Percentiles rank a stretch among this genome's conserved stretches.
Conservation (phyloP, 306 rosid genomes). For the Delonix regia region DNA sequence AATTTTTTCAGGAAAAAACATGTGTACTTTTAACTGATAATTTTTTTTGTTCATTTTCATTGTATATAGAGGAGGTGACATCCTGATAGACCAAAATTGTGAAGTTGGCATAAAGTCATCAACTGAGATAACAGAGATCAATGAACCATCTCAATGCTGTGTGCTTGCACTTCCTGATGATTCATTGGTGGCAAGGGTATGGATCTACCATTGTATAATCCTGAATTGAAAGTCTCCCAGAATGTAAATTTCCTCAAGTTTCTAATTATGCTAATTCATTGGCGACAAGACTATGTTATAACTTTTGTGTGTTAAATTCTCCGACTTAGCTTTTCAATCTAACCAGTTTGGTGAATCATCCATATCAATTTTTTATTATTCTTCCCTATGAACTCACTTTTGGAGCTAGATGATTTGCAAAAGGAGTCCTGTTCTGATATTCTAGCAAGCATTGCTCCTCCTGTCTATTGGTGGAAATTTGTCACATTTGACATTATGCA, state of each 20-base stretch:
- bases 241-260: not conserved
- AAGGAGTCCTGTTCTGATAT: not conserved
- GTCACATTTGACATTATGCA: not conserved
- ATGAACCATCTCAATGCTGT: slow-evolving; percentile 24
- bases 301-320: not conserved
- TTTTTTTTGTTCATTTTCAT: not conserved
- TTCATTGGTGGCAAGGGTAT: slow-evolving; percentile 11
- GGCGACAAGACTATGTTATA: not conserved
- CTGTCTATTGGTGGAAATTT: not conserved
- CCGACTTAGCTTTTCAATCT: not conserved
- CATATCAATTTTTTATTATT: not conserved
- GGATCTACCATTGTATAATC: not conserved
- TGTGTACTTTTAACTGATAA: not conserved
- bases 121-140: slow-evolving; percentile 12
- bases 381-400: not conserved
- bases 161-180: slow-evolving; percentile 21
- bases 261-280: not conserved
- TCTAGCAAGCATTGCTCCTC: not conserved
- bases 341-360: not conserved
- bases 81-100: not conserved
- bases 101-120: slow-evolving; percentile 13
- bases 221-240: not conserved
- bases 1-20: not conserved
- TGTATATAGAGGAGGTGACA: not conserved
- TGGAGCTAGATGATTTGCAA: not conserved